These are phyloP conservation scores for Paecilomyces variotii DNA, from an alignment of 2,329 filamentous ascomycete species.

Conservation along the genomic window DNA sequence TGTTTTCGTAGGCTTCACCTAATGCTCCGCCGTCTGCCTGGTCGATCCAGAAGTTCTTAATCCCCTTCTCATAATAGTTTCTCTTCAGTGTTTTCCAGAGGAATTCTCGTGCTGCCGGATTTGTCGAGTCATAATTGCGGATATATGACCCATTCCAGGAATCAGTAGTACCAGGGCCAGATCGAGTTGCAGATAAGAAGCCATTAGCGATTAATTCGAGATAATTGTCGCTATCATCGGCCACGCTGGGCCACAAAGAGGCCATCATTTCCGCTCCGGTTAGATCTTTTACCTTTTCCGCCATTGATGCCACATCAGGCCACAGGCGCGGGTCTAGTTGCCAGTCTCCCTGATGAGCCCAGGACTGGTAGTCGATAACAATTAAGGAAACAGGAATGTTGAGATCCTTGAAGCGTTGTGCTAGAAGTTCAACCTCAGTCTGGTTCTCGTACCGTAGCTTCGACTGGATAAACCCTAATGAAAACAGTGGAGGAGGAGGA, in stretches of 20 bases:
- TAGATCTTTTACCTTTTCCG: slow-evolving; percentile 47
- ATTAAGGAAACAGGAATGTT: slow-evolving; percentile 55
- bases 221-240: slow-evolving; percentile 52
- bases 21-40: slow-evolving; percentile 55
- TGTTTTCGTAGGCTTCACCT: too few species aligned
- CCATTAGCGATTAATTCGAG: slow-evolving; percentile 55
- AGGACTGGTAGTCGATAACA: slow-evolving; percentile 63
- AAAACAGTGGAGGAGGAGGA: slow-evolving; percentile 62
- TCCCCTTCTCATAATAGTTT: slow-evolving; percentile 56
- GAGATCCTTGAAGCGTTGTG: slow-evolving; percentile 48
- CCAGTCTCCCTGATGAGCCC: slow-evolving; percentile 61
- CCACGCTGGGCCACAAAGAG: slow-evolving; percentile 61
- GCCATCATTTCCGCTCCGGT: slow-evolving; percentile 60
- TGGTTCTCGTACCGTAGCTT: slow-evolving; percentile 60
- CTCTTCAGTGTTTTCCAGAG: slow-evolving; percentile 53
- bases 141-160: slow-evolving; percentile 52
- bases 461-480: slow-evolving; percentile 62
- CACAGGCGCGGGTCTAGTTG: slow-evolving; percentile 56
- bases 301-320: slow-evolving; percentile 46
- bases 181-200: slow-evolving; percentile 52
- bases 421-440: slow-evolving; percentile 55
- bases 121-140: slow-evolving; percentile 56
- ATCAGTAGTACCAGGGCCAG: slow-evolving; percentile 52
- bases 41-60: slow-evolving; percentile 61
- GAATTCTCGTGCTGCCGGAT: slow-evolving; percentile 50